Base-by-base conservation (phyloP, 169 alveolate species). In the Plasmodium billcollinsi region DNA sequence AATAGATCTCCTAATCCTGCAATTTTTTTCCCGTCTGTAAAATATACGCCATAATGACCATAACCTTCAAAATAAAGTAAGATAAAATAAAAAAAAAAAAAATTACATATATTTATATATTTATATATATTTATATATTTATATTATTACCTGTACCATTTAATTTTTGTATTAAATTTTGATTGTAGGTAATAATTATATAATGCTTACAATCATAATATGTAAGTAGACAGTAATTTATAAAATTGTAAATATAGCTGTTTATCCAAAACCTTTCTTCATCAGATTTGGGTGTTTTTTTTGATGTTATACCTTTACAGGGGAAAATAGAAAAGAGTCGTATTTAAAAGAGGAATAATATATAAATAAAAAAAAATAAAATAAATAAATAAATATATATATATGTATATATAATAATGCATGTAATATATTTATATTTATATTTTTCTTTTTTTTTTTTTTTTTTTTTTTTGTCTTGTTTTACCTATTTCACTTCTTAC, bases 401-500 rank as follows among this genome's bases (percentile, higher is more conserved):
- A 61, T 26, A 29, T 65, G 5, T 33, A 33, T 33, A 33, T 33
- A 33, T 33, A 33, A 33, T 33, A 33, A 33, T 33, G 3, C 43
- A 33, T 33, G 45, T 33, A 33, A 33, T 33, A 33, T 33, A 6
- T 33, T 61, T 56, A 47, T 49, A 7, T 62, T 18, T 58, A 3
- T 12, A 15, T 24, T 15, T 8, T 15, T 15, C 21, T 5, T 70
- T 21, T 15, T n/a, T 70, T 9, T 71, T 49, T 50, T 70, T 39
- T 24, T 24, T 18, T 70, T 21, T 20, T 47, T 21, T 50, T 71
- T 39, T 24, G 43, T n/a, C 9, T 21, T 26, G 2, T 58, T 50
- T 78, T 78, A 78, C 89, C 89, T 78, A 78, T 78, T 45, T 78
- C 89, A 45, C 76, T 78, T 7, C 76, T 66, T 26, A 78, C 52